Evolutionary conservation across 2,329 filamentous ascomycete species (phyloP).

Genomic region (Cryphonectria radicalis): DNA sequence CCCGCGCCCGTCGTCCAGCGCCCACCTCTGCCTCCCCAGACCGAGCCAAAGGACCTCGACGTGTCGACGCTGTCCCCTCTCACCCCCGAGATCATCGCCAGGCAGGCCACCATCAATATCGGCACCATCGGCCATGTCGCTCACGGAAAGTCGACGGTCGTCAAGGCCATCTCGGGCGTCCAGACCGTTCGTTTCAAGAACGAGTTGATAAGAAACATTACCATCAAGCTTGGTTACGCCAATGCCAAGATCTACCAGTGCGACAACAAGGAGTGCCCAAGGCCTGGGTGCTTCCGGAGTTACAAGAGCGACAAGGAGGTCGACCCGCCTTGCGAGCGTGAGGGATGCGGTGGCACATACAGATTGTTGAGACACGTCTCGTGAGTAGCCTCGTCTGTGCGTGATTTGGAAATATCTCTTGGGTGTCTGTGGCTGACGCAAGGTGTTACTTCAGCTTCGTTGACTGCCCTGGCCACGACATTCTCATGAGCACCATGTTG

Average conservation of each 20-base stretch:
- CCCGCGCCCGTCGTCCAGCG: slow-evolving; percentile 60
- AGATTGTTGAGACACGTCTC: slow-evolving; percentile 88
- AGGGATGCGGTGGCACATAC: slow-evolving; percentile 88
- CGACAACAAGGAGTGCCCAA: slow-evolving; percentile 86
- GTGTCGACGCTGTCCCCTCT: slow-evolving; percentile 79
- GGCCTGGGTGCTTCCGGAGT: slow-evolving; percentile 93
- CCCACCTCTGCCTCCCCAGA: slow-evolving; percentile 77
- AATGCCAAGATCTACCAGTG: slow-evolving; percentile 99
- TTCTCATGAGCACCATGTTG: slow-evolving; percentile 99
- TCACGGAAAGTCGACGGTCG: slow-evolving; percentile 97
- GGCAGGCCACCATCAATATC: slow-evolving; percentile 99
- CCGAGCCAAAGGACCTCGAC: slow-evolving; percentile 87
- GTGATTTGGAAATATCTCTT: not conserved
- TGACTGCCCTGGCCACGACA: slow-evolving; percentile 99
- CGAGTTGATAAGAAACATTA: slow-evolving; percentile 98
- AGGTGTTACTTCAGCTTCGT: slow-evolving; percentile 69
- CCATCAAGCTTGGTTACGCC: slow-evolving; percentile 99
- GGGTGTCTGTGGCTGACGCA: slow-evolving; percentile 34
- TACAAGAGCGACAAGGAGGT: slow-evolving; percentile 99
- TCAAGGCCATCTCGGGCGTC: slow-evolving; percentile 98
- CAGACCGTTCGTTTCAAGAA: slow-evolving; percentile 99
- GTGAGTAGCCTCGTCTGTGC: slow-evolving; percentile 56
- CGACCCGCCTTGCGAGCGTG: slow-evolving; percentile 91
- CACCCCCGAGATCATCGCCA: slow-evolving; percentile 94
- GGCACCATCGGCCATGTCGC: slow-evolving; percentile 98